A percentile compares a stretch with the other conserved stretches of the same genome.
These are phyloP conservation scores for Pyronema omphalodes DNA, from an alignment of 495 filamentous ascomycete species.

Conservation along the genomic window DNA sequence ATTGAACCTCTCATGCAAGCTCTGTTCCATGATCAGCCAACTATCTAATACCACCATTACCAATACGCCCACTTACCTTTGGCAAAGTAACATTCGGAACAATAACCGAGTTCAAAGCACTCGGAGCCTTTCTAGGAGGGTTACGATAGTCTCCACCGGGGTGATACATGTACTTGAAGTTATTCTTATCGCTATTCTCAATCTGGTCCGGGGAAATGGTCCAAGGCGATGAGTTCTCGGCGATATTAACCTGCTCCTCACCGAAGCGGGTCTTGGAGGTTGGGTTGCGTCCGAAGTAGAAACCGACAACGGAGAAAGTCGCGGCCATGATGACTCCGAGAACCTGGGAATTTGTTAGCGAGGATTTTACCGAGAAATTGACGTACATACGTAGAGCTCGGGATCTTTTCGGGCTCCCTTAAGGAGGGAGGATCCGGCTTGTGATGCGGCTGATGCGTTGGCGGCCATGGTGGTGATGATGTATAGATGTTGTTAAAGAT, in stretches of 20 bases:
- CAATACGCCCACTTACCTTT: slow-evolving; percentile 35
- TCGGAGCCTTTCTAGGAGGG: slow-evolving; percentile 70
- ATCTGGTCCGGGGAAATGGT: slow-evolving; percentile 31
- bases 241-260: slow-evolving; percentile 56
- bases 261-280: slow-evolving; percentile 51
- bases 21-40: slow-evolving; percentile 24
- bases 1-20: slow-evolving; percentile 84
- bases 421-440: slow-evolving; percentile 30
- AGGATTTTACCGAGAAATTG: not conserved
- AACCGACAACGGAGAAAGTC: slow-evolving; percentile 69
- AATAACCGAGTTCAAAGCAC: slow-evolving; percentile 82
- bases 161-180: slow-evolving; percentile 48
- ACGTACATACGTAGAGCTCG: slow-evolving; percentile 52
- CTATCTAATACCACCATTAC: not conserved
- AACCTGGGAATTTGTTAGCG: slow-evolving; percentile 36
- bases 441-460: slow-evolving; percentile 23
- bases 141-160: slow-evolving; percentile 65
- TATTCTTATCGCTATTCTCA: slow-evolving; percentile 38
- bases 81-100: slow-evolving; percentile 81
- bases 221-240: slow-evolving; percentile 68
- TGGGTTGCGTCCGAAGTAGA: slow-evolving; percentile 65
- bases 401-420: slow-evolving; percentile 55
- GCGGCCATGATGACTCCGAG: slow-evolving; percentile 78
- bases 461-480: slow-evolving; percentile 6
- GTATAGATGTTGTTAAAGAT: no score